Evolutionary conservation across 2,329 filamentous ascomycete species (phyloP).

Genomic region (Ophiocordyceps sinensis): DNA sequence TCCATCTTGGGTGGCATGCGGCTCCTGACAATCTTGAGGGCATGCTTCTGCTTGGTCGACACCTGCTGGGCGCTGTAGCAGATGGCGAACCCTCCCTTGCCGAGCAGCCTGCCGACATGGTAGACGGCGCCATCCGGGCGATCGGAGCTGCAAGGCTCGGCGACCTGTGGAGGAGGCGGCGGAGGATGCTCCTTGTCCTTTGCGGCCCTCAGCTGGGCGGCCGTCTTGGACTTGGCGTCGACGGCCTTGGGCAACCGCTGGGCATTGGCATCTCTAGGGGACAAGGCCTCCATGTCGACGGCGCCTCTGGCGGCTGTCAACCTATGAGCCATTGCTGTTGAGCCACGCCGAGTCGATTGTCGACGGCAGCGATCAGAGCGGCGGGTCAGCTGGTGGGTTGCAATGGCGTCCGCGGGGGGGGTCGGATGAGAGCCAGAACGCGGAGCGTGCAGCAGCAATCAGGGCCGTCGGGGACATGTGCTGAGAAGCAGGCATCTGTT

Average conservation of each 20-base stretch:
- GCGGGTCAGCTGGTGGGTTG: no score
- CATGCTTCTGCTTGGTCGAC: constrained; percentile 52
- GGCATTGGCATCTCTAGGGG: constrained; percentile 49
- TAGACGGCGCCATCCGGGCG: constrained; percentile 58
- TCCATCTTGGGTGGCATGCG: constrained; percentile 73
- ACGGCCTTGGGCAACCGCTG: constrained; percentile 33
- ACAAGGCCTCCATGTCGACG: constrained; percentile 47
- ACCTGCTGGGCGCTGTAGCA: constrained; percentile 60
- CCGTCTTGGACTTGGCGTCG: constrained; percentile 37
- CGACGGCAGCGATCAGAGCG: no score
- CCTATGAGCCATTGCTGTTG: constrained; percentile 29
- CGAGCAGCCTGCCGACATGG: constrained; percentile 58
- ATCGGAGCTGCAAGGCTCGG: constrained; percentile 52
- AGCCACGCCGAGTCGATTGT: neutral
- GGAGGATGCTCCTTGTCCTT: constrained; percentile 54
- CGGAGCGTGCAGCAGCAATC: no score
- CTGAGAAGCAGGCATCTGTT: no score
- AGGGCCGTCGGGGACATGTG: no score
- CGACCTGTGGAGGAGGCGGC: constrained; percentile 44
- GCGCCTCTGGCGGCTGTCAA: constrained; percentile 30
- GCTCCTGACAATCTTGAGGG: constrained; percentile 72
- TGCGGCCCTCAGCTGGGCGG: constrained; percentile 36
- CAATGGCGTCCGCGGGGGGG: no score
- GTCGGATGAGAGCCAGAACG: no score
- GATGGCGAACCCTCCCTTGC: constrained; percentile 72